Conservation (phyloP, 371 early-diverging fungal genomes). For the Synchytrium microbalum region DNA sequence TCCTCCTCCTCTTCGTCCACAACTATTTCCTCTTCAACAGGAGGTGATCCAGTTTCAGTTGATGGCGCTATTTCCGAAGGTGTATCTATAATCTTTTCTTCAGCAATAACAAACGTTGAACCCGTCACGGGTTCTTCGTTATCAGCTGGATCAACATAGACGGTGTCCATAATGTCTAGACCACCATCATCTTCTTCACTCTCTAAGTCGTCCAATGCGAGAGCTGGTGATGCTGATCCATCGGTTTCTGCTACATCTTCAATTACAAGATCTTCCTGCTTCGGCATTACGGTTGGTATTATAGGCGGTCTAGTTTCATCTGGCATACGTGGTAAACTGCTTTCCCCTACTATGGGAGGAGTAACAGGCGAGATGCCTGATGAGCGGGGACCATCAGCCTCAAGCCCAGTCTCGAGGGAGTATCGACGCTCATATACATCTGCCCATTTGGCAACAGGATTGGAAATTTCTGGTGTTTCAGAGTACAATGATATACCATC, state of each 20-base stretch:
- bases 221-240: neutral
- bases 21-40: neutral
- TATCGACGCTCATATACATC: conserved; percentile 18
- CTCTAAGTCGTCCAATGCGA: neutral
- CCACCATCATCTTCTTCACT: neutral
- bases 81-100: neutral
- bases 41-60: neutral
- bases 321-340: neutral
- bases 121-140: neutral
- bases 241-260: neutral
- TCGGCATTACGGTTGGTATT: neutral
- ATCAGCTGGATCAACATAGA: neutral
- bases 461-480: conserved; percentile 10
- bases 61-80: no score
- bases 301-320: neutral
- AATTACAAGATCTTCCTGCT: neutral
- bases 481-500: conserved; percentile 15
- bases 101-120: neutral
- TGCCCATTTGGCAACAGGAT: conserved; percentile 15
- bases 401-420: conserved; percentile 16
- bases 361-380: neutral
- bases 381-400: neutral
- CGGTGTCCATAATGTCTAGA: neutral
- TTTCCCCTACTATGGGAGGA: conserved; percentile 10
- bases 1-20: neutral